Percentiles rank a stretch among this genome's conserved stretches.
phyloP scores from a whole-genome alignment of 495 filamentous ascomycete species.

The Penicillium maclennaniae region DNA sequence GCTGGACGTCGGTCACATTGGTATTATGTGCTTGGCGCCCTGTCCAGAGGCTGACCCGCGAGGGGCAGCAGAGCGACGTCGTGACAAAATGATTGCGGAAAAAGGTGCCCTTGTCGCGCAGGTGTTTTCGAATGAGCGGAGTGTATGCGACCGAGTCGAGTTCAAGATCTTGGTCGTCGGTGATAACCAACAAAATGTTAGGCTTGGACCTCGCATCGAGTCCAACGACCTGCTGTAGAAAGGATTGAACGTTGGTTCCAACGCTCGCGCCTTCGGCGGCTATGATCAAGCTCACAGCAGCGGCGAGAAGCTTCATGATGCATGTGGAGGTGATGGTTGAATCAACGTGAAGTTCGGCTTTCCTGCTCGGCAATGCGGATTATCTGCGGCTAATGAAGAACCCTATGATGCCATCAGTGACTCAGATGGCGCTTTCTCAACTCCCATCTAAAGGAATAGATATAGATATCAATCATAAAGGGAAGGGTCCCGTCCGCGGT shows the following conservation, averaged over 20 bases:
- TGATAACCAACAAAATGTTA: constrained; percentile 63
- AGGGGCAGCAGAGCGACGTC: constrained; percentile 62
- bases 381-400: not conserved
- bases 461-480: not conserved
- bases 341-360: not conserved
- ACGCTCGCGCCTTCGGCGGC: constrained; percentile 8
- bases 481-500: too few relatives aligned
- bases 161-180: constrained; percentile 63
- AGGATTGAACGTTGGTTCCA: constrained; percentile 2
- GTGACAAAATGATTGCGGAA: constrained; percentile 60
- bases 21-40: constrained; percentile 69
- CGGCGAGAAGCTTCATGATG: constrained; percentile 24
- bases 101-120: constrained; percentile 51
- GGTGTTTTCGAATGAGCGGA: constrained; percentile 48
- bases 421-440: constrained; percentile 6
- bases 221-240: constrained; percentile 14
- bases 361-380: not conserved
- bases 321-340: not conserved
- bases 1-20: constrained; percentile 66
- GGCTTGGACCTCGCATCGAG: constrained; percentile 23
- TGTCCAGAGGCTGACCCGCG: constrained; percentile 60
- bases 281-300: constrained; percentile 8
- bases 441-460: not conserved
- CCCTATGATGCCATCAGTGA: constrained; percentile 25
- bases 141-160: constrained; percentile 57